A percentile compares a stretch with the other conserved stretches of the same genome.
phyloP scores from a whole-genome alignment of 139 green algal species.

The Helicosporidium sp. region DNA sequence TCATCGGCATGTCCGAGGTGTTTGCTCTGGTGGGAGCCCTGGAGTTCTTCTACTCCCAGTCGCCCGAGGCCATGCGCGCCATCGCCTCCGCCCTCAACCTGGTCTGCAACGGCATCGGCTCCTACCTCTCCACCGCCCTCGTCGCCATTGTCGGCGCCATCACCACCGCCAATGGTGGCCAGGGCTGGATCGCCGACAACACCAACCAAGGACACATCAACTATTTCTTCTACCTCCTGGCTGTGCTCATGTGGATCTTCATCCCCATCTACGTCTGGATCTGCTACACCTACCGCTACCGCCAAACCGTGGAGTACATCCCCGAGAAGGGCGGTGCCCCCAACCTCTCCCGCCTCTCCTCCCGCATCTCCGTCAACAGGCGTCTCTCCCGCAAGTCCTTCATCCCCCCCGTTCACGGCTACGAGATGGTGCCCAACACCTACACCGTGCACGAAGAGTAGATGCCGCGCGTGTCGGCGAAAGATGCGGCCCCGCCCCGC shows the following conservation, averaged over 20 bases:
- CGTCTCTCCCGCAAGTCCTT: neutral
- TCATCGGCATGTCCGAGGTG: conserved; percentile 25
- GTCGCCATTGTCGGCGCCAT: conserved; percentile 8
- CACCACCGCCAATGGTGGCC: neutral
- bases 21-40: conserved; percentile 15
- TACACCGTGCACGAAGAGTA: too few relatives aligned
- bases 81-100: conserved; percentile 17
- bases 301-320: too few relatives aligned
- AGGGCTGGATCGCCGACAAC: conserved; percentile 7
- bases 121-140: conserved; percentile 15
- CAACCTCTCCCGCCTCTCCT: neutral
- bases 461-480: too few relatives aligned
- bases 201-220: conserved; percentile 19
- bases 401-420: neutral
- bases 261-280: conserved; percentile 5
- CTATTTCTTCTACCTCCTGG: conserved; percentile 10
- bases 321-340: too few relatives aligned
- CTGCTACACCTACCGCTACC: conserved; percentile 3
- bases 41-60: conserved; percentile 28
- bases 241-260: conserved; percentile 2
- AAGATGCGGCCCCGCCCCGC: too few relatives aligned
- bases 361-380: neutral
- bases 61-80: conserved; percentile 22
- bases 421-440: neutral
- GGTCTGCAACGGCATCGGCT: conserved; percentile 10